A percentile compares a stretch with the other conserved stretches of the same genome.
Conservation (phyloP, 768 basidiomycete species). For the Suillus cothurnatus region DNA sequence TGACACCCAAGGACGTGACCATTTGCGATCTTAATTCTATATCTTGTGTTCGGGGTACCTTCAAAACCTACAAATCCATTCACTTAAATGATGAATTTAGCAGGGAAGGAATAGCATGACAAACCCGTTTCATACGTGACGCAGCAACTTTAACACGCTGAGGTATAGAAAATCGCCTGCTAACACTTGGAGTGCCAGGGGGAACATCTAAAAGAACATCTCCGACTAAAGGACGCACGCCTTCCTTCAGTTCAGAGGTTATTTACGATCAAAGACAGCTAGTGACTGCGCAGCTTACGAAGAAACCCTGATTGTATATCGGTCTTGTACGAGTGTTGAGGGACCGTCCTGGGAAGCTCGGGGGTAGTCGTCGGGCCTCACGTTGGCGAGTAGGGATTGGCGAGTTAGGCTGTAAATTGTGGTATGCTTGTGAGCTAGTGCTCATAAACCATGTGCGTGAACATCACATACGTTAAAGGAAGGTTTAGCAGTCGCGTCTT, state of each 20-base stretch:
- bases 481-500: neutral
- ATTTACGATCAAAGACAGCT: neutral
- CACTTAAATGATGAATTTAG: neutral
- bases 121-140: neutral
- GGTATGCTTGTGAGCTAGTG: neutral
- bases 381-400: neutral
- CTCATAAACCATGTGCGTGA: neutral
- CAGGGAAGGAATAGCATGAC: neutral
- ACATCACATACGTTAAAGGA: neutral
- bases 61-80: neutral
- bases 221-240: neutral
- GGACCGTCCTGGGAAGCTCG: neutral
- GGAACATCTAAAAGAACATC: accelerated
- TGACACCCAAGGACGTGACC: neutral
- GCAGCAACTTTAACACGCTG: neutral
- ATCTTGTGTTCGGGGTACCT: neutral
- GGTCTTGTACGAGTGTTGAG: neutral
- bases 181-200: neutral
- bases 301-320: neutral
- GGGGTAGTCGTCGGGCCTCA: neutral
- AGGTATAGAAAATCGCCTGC: neutral
- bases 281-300: neutral
- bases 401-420: neutral
- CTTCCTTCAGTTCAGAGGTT: neutral
- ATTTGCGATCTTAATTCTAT: accelerated